Base-by-base conservation (phyloP, 1,139 yeast species). In the Candida sp. region DNA sequence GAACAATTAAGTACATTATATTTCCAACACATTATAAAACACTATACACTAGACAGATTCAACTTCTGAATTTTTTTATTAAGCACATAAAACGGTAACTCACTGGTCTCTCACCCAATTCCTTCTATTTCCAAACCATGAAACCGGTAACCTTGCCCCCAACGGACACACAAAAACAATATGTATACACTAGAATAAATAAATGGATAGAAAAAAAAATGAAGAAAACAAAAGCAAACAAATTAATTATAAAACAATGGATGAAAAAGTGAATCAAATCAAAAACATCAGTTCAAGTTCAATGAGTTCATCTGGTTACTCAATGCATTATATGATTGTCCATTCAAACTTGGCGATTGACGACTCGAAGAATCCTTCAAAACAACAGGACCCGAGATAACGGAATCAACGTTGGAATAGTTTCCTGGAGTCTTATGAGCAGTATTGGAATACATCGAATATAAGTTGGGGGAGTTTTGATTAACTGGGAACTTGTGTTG, bases 301-400 rank as follows among this genome's bases (percentile, higher is more conserved):
- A 73, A 69, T n/a, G 75, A 66, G 57, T 70, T 69, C 57, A 73
- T 63, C 54, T 72, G 75, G 49, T 57, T 62, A 42, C 65, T 56
- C 49, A 70, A 68, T 42, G 59, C 53, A 47, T 56, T 60, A 44
- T 57, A 55, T 7, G 62, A 42, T 55, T 58, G 33, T 49, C 40
- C 32, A 39, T 43, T 27, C 26, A 42, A 25, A 9, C 44, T 42
- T 7, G 52, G 41, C 11, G 49, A 41, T 25, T 46, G 46, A 23
- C n/a, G 30, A 40, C 47, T 54, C 22, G 61, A 49, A 42, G 54
- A 49, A 12, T 50, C 38, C 37, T 46, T 49, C 33, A 52, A 47
- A 28, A 42, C 43, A 22, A 32, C 46, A 30, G 43, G 38, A 12
- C 33, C 33, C 3, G 49, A 26, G 9, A 32, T 32, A 31, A 23